Conservation (phyloP, 176 grass and related monocot species). For the Pharus latifolius region DNA sequence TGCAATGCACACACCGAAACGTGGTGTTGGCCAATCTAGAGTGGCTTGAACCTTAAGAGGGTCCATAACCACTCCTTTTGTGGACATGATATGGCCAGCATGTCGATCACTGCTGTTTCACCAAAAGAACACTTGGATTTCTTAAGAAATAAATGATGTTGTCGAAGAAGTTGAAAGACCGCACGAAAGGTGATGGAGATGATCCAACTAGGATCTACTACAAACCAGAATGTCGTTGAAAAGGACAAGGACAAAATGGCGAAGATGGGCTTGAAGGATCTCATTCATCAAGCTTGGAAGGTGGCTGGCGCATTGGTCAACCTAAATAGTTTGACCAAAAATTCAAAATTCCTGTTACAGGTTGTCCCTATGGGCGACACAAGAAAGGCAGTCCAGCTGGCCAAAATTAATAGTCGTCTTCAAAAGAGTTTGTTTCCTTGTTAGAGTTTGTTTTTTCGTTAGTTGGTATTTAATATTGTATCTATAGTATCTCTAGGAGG, state of each 20-base stretch:
- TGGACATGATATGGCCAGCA: background rate
- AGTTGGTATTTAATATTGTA: too few relatives aligned
- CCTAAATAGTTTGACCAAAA: background rate
- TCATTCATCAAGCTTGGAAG: background rate
- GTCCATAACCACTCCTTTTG: background rate
- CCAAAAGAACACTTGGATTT: background rate
- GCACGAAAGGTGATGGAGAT: background rate
- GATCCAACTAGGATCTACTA: background rate
- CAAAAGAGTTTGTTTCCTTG: too few relatives aligned
- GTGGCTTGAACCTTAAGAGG: background rate
- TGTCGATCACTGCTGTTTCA: background rate
- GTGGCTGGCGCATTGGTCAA: background rate
- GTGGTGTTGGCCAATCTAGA: background rate
- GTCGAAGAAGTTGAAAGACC: accelerated
- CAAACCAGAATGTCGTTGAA: background rate
- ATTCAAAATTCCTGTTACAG: background rate
- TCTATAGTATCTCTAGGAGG: too few relatives aligned
- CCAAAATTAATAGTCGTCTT: too few relatives aligned
- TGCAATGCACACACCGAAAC: background rate
- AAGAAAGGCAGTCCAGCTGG: background rate
- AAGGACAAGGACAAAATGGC: background rate
- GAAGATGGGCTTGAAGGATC: background rate
- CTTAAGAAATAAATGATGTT: background rate
- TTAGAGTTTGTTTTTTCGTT: too few relatives aligned
- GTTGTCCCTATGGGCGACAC: too few relatives aligned